phyloP scores from a whole-genome alignment of 2,329 filamentous ascomycete genomes.

The Phyllosticta paracitricarpa region DNA sequence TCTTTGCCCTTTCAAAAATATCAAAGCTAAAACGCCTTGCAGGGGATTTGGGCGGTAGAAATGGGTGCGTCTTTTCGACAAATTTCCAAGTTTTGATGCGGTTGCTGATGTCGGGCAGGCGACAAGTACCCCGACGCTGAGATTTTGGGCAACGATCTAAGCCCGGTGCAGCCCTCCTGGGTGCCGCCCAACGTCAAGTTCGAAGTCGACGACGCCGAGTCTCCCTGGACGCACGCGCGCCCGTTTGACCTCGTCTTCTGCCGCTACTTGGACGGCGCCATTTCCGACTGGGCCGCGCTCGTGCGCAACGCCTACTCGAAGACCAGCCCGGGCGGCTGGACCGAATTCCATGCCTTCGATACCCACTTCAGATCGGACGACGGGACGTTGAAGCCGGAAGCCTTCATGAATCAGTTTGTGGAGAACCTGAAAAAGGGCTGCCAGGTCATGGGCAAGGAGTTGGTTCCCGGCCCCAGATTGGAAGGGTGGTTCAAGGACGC shows the following conservation, averaged over 20 bases:
- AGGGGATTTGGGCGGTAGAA: constrained; percentile 21
- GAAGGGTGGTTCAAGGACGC: constrained; percentile 26
- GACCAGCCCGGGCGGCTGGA: constrained; percentile 36
- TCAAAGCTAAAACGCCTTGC: constrained; percentile 16
- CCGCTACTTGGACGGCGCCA: constrained; percentile 40
- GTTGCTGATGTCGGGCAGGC: background rate
- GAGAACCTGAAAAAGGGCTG: background rate
- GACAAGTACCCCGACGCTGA: constrained; percentile 1
- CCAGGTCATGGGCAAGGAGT: constrained; percentile 12
- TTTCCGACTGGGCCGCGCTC: constrained; percentile 45
- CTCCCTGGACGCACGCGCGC: constrained; percentile 44
- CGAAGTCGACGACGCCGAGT: constrained; percentile 53
- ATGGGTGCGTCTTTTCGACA: constrained; percentile 10
- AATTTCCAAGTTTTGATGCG: too few relatives aligned
- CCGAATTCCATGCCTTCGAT: constrained; percentile 40
- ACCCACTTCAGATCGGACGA: constrained; percentile 30
- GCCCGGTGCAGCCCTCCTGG: constrained; percentile 37
- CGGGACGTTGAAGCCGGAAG: constrained; percentile 18
- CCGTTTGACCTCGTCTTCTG: constrained; percentile 49
- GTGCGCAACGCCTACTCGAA: constrained; percentile 31
- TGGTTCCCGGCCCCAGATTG: constrained; percentile 22
- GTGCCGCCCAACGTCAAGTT: constrained; percentile 50
- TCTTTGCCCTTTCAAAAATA: constrained; percentile 8
- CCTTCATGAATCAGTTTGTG: constrained; percentile 3
- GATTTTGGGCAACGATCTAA: constrained; percentile 32